Percentiles rank a stretch among this genome's conserved stretches.
Conservation (phyloP, 2,329 filamentous ascomycete genomes). For the Boeremia lycopersici region DNA sequence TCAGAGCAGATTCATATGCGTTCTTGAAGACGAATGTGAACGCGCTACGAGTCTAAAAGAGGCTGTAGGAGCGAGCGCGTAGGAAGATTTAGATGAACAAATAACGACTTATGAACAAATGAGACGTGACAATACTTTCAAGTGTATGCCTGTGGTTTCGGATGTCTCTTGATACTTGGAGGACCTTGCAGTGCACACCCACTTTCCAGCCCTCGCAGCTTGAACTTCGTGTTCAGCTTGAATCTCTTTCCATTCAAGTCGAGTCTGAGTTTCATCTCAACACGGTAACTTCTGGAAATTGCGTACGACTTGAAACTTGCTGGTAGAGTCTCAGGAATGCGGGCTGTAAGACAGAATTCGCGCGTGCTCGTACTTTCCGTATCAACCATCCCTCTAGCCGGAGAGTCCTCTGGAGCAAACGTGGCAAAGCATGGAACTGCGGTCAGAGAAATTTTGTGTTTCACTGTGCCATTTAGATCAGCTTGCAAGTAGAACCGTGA, state of each 20-base stretch:
- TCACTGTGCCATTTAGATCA: background rate
- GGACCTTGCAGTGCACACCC: background rate
- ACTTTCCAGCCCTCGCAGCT: background rate
- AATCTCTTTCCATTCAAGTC: background rate
- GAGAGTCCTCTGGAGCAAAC: background rate
- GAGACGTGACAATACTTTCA: background rate
- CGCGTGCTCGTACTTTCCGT: background rate
- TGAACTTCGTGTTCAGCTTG: background rate
- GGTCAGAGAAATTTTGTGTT: background rate
- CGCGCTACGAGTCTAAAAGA: background rate
- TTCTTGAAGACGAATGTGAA: slow-evolving; percentile 46
- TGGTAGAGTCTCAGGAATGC: background rate
- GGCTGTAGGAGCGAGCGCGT: background rate
- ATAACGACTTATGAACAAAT: background rate
- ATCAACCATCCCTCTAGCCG: no score
- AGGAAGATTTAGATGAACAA: no score
- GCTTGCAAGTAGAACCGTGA: background rate
- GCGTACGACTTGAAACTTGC: background rate
- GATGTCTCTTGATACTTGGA: background rate
- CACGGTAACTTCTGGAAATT: background rate
- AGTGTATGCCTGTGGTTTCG: background rate
- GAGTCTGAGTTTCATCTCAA: background rate
- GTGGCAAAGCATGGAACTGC: background rate
- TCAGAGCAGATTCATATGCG: slow-evolving; percentile 53
- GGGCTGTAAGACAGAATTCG: background rate